Base-by-base conservation (phyloP, 805 yeast species). In the Ogataea paradorogensis region DNA sequence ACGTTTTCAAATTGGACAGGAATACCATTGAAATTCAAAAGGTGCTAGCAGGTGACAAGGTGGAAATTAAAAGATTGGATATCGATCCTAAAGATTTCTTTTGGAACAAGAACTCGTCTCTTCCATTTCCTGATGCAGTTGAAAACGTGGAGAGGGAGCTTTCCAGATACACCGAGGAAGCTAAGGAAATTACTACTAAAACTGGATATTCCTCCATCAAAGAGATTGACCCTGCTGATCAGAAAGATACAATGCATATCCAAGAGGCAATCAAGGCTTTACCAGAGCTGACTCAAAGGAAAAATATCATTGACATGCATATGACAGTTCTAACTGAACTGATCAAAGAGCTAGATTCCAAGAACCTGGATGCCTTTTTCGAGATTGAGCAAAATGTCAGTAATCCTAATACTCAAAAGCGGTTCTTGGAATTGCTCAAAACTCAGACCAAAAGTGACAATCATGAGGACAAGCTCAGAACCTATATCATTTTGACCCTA, bases 111-210 rank as follows among this genome's bases (percentile, higher is more conserved):
- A 90, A 93, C 63, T 73, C 95, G 9, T 83, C 83, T 35, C 67
- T 87, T 42, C 98, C 99, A 27, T 93, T 93, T 70, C 99, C 99
- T 1, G 97, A 91, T 59, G 98, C 95, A n/a, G 99, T 95, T 24
- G 99, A 93, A 61, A 87, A 87, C 62, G 95, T 95, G 15, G 98
- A 93, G 56, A 65, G 73, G 20, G 97, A 88, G 43, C 71, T 90
- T 45, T 78, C 82, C 43, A 71, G 73, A 39, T 93, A 93, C 65
- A 91, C 90, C 50, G 75, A 76, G 42, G 96, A 88, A 52, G 96
- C 97, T 2, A 83, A 82, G 46, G 95, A 84, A 43, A 71, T 95
- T 36, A 88, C 97, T 1, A 74, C 76, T 34, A 80, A 76, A 48
- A 83, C 95, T 1, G 80, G 78, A 15, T 86, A 85, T 27, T 70